phyloP scores from a whole-genome alignment of 1,284 basidiomycete genomes.

The Pseudozyma sp. region DNA sequence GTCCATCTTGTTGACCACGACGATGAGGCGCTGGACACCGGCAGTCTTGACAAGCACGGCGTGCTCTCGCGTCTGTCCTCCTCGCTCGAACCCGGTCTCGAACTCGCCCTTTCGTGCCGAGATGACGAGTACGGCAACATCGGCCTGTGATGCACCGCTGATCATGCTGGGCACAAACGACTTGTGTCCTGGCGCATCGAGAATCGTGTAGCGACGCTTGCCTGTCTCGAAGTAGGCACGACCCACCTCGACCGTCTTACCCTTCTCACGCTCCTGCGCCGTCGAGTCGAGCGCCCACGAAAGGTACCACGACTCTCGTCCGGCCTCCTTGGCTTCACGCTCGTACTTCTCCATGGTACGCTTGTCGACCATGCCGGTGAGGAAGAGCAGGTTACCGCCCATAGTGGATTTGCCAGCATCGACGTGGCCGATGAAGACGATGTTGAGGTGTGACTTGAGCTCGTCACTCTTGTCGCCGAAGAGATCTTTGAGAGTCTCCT shows the following conservation, averaged over 20 bases:
- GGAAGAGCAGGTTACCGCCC: constrained; percentile 66
- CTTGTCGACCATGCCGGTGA: constrained; percentile 69
- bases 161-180: constrained; percentile 68
- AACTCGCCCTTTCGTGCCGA: constrained; percentile 67
- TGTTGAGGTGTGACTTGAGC: constrained; percentile 67
- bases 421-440: constrained; percentile 68
- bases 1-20: constrained; percentile 69
- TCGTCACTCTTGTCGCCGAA: constrained; percentile 65
- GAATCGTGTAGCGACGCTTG: constrained; percentile 67
- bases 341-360: constrained; percentile 68
- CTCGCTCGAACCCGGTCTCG: constrained; percentile 67
- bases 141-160: constrained; percentile 67
- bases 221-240: constrained; percentile 68
- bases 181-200: constrained; percentile 69
- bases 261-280: constrained; percentile 67
- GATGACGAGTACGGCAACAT: constrained; percentile 67
- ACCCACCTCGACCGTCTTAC: constrained; percentile 68
- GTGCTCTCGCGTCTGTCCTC: constrained; percentile 68
- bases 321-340: constrained; percentile 67
- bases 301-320: constrained; percentile 68
- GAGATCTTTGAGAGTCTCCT: constrained; percentile 67
- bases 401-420: constrained; percentile 69
- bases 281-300: constrained; percentile 69
- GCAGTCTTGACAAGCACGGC: constrained; percentile 68
- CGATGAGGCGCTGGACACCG: constrained; percentile 67